These are phyloP conservation scores for Incumbomyces lentus DNA, from an alignment of 2,329 filamentous ascomycete species.

Conservation along the genomic window DNA sequence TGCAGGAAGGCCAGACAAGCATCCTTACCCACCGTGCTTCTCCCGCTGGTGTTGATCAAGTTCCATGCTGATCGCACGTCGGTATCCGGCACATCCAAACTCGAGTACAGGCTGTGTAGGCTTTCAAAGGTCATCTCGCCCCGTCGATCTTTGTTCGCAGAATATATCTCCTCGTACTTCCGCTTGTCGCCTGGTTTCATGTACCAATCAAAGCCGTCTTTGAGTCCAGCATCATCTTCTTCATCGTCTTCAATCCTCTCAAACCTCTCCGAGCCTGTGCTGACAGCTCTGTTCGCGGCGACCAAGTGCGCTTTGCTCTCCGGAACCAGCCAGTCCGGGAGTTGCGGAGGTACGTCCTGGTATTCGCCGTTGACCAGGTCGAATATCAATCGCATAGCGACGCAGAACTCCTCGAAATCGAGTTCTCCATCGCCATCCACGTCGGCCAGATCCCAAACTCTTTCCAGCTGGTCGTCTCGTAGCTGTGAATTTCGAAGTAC, in stretches of 20 bases:
- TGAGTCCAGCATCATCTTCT: slow-evolving; percentile 69
- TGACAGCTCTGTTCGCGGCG: slow-evolving; percentile 66
- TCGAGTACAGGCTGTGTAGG: slow-evolving; percentile 48
- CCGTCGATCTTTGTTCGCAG: slow-evolving; percentile 75
- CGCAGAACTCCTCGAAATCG: slow-evolving; percentile 99
- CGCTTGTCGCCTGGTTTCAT: slow-evolving; percentile 84
- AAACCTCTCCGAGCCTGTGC: slow-evolving; percentile 53
- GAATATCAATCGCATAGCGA: slow-evolving; percentile 96
- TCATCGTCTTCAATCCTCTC: slow-evolving; percentile 68
- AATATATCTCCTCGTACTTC: slow-evolving; percentile 97
- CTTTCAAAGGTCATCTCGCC: slow-evolving; percentile 53
- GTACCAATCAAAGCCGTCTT: slow-evolving; percentile 99
- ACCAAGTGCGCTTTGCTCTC: slow-evolving; percentile 90
- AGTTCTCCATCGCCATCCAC: slow-evolving; percentile 95
- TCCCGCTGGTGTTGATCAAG: slow-evolving; percentile 83
- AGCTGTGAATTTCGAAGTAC: slow-evolving; percentile 65
- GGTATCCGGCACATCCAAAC: slow-evolving; percentile 54
- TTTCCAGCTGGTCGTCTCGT: slow-evolving; percentile 77
- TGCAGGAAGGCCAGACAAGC: slow-evolving; percentile 89
- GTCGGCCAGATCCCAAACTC: slow-evolving; percentile 93
- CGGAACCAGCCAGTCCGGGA: slow-evolving; percentile 95
- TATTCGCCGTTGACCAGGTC: slow-evolving; percentile 95
- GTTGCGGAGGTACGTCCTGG: slow-evolving; percentile 67
- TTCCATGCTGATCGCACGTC: slow-evolving; percentile 94
- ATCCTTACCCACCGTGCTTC: slow-evolving; percentile 80